Conservation (phyloP, 768 basidiomycete species). For the Mycena indigotica region DNA sequence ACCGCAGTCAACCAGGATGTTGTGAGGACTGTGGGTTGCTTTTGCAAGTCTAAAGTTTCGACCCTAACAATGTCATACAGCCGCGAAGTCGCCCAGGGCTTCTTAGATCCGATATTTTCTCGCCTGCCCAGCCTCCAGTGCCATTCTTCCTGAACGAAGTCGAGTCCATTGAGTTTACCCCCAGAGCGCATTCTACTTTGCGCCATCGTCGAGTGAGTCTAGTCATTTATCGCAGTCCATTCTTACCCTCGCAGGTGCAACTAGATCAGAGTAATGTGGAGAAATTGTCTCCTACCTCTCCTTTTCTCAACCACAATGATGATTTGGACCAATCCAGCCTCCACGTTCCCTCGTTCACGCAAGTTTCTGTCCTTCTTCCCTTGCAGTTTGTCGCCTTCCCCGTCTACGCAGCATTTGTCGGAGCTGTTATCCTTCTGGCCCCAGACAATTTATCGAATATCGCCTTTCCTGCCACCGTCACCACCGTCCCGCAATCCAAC, state of each 20-base stretch:
- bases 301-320: too few relatives aligned
- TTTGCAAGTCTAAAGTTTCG: too few relatives aligned
- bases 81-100: constrained; percentile 6
- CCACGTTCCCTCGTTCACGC: too few relatives aligned
- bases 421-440: constrained; percentile 12
- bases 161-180: constrained; percentile 4
- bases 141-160: not conserved
- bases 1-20: not conserved
- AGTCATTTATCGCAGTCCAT: not conserved
- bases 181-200: constrained; percentile 11
- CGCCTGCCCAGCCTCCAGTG: not conserved
- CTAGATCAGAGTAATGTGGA: too few relatives aligned
- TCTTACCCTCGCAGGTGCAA: too few relatives aligned
- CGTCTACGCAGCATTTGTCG: constrained; percentile 11
- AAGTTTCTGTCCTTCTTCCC: constrained; percentile 6
- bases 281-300: too few relatives aligned
- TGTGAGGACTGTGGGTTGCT: constrained; percentile 2
- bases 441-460: constrained; percentile 4
- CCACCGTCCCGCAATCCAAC: not conserved
- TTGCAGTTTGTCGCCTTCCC: constrained; percentile 18
- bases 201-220: constrained; percentile 17
- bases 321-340: too few relatives aligned
- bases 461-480: constrained; percentile 14
- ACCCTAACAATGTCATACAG: not conserved
- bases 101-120: constrained; percentile 14